Evolutionary conservation across 352 stramenopile species (phyloP), one percentile per base, ranked within the genome.

Genomic region (Globisporangium cederbergense): DNA sequence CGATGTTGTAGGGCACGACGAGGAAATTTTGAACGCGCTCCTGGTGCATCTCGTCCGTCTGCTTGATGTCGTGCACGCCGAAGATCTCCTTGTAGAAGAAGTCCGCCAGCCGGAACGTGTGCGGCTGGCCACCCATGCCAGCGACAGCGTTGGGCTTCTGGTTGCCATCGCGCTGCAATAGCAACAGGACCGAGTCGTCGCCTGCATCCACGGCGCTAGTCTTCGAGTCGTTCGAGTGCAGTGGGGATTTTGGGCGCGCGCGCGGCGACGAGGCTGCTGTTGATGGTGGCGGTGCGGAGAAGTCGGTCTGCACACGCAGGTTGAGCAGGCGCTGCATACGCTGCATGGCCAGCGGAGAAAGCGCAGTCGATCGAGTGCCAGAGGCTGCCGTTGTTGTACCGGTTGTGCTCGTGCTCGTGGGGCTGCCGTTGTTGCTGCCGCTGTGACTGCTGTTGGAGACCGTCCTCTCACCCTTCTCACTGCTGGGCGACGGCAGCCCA

Each of bases 81-180:
- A 94, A 92, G 30, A 94, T 88, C 62, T 94, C 86, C 59, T 91
- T 90, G 74, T 92, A 94, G 28, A 94, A 76, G 46, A 94, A 92
- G 57, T 94, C 86, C 1, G 83, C 71, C 1, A 92, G 71, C 10
- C 78, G 77, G 65, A 92, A 92, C 14, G 73, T 30, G 62, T 82
- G 75, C 42, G 78, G 70, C 11, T 66, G 68, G 10, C 42, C 50
- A 14, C 36, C 25, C 0, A n/a, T 40, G 4, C 25, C 38, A 1
- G 5, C 42, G n/a, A 3, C 20, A 28, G 28, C 25, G 16, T 25
- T 42, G 7, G 28, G 3, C 5, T 62, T 51, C n/a, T 62, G 56
- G 11, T 28, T 28, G 25, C 25, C 25, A 28, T 52, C 16, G 32
- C 47, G 22, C 36, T 45, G 54, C 25, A 52, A 50, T 25, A 36